Evolutionary conservation across 768 basidiomycete species (phyloP), one percentile per base, ranked within the genome.

Genomic region (Termitomyces sp.): DNA sequence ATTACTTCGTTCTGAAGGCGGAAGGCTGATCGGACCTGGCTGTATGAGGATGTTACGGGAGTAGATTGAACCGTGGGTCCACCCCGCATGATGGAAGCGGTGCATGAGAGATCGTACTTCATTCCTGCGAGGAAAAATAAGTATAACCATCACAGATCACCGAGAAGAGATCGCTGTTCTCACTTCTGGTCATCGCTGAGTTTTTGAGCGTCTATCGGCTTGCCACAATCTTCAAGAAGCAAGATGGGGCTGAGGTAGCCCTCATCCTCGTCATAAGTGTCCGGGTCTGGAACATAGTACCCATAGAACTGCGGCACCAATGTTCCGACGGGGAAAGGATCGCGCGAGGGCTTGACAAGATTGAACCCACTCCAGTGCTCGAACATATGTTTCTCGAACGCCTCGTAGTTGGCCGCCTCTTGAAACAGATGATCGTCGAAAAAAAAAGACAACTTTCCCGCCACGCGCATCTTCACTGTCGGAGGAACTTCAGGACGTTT

Each of bases 261-360:
- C 7, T 3, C 1, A 24, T 13, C 4, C 40, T 52, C n/a, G 7
- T 55, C 57, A 14, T 55, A 39, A 5, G 46, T 56, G 0, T 59
- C 55, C 32, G 66, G 24, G 0, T 64, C 61, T 7, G 70, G 70
- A 5, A 62, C 65, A 62, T 87, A 88, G 67, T 82, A 84, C 1
- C 87, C 86, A 62, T 83, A 88, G 67, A 80, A 88, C 65, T 86
- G 84, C 0, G 30, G 30, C 7, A 30, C 30, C 30, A 30, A 30
- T 30, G 30, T 3, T 3, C 30, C 30, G 7, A 30, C 30, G 3
- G 30, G 30, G 30, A 7, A 3, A 7, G 30, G 4, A 30, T 30
- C 30, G 30, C 7, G 30, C 30, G 7, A 4, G 4, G 30, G 7
- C 7, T 3, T 3, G 30, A 30, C 4, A 30, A 3, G 4, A 30